Base-by-base conservation (phyloP, 805 yeast genomes). In the Cyberlindnera maritima region DNA sequence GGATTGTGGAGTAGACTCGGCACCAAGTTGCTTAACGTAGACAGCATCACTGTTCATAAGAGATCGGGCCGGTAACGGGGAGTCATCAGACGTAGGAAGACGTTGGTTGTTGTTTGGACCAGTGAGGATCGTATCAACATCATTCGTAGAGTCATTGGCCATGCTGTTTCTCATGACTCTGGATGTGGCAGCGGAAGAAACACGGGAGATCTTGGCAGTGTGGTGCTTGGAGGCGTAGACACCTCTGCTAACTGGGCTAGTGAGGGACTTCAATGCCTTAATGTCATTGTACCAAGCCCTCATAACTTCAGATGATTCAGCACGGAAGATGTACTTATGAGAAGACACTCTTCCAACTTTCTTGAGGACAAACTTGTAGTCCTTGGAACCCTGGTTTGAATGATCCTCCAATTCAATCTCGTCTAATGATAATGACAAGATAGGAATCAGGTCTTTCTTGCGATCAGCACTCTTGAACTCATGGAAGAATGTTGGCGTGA, bases 271-370 rank as follows among this genome's bases (percentile, higher is more conserved):
- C 56, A 90, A 71, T 39, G 71, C 72, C 62, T 83, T 81, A 55
- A 92, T 73, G 60, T 87, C 96, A 54, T 79, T 79, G 65, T 79
- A 88, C 99, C 99, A 92, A 34, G 73, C 76, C 63, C 84, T 80
- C 92, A 90, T 88, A 28, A 76, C 66, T 36, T 83, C 85, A 58
- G 85, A 86, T 41, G 85, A 78, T 59, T 87, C 94, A n/a, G 95
- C 84, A 54, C 96, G 77, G 71, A 92, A 91, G n/a, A 91, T 94
- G 88, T 94, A 89, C 59, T 89, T 90, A 68, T 91, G 97, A 36
- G 89, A 88, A 52, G 82, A 84, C 52, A 88, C 74, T 49, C 85
- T 69, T 13, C 94, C 94, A 50, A 81, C 80, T 53, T 83, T 82
- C 59, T 85, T 88, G 50, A 92, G 70, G 11, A 90, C 87, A 66